phyloP scores from a whole-genome alignment of 2,329 filamentous ascomycete genomes.

The Cladobotryum protrusum region DNA sequence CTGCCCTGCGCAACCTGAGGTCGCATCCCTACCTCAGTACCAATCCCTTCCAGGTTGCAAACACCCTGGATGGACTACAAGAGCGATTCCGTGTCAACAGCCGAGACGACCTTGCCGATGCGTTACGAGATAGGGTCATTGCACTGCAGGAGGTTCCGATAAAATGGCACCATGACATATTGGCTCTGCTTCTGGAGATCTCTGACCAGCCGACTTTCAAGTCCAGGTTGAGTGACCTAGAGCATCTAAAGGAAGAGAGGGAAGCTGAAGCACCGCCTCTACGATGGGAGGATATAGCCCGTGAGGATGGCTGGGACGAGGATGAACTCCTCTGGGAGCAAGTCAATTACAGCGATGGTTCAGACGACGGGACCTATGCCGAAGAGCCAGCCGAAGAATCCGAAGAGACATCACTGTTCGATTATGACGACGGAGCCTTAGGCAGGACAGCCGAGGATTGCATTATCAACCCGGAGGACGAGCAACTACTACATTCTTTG shows the following conservation, averaged over 20 bases:
- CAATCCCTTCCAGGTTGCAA: conserved; percentile 68
- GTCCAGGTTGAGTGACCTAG: conserved; percentile 58
- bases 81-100: conserved; percentile 81
- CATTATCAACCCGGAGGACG: conserved; percentile 29
- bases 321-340: conserved; percentile 65
- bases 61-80: conserved; percentile 63
- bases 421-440: conserved; percentile 23
- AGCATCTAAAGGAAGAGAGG: conserved; percentile 39
- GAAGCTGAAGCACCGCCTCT: conserved; percentile 43
- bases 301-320: conserved; percentile 65
- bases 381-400: conserved; percentile 33
- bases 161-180: conserved; percentile 71
- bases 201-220: conserved; percentile 74
- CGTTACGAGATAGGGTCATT: conserved; percentile 53
- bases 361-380: conserved; percentile 42
- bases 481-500: conserved; percentile 25
- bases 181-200: conserved; percentile 72
- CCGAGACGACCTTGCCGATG: conserved; percentile 72
- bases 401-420: conserved; percentile 26
- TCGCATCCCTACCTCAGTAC: conserved; percentile 56
- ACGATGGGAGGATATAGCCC: conserved; percentile 74
- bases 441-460: conserved; percentile 26
- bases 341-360: conserved; percentile 62
- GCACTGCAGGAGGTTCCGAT: conserved; percentile 48
- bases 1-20: conserved; percentile 45